Conservation (phyloP, 805 yeast genomes). For the Cephaloascus albidus region DNA sequence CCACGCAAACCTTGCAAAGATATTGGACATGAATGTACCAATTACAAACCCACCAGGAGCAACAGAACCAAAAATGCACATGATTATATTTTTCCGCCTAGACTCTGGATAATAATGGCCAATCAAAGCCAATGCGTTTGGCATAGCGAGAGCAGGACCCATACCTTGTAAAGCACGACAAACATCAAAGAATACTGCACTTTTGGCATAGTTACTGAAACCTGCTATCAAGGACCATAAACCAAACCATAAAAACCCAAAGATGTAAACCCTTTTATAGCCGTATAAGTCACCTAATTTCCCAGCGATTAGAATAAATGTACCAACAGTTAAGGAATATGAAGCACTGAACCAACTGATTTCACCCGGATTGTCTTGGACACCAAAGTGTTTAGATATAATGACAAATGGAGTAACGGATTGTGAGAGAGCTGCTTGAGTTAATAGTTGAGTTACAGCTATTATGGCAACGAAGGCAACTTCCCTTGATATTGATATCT, state of each 20-base stretch:
- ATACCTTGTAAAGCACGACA: constrained; percentile 59
- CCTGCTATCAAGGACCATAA: constrained; percentile 16
- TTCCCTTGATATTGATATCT: neutral
- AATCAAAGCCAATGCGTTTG: constrained; percentile 51
- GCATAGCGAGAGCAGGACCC: constrained; percentile 51
- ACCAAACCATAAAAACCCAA: constrained; percentile 15
- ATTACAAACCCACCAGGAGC: constrained; percentile 56
- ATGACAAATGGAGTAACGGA: constrained; percentile 14
- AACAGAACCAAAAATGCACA: constrained; percentile 48
- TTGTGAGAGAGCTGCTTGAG: constrained; percentile 26
- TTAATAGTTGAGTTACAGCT: constrained; percentile 21
- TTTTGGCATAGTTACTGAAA: constrained; percentile 14
- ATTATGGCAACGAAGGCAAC: constrained; percentile 11
- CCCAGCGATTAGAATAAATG: constrained; percentile 23
- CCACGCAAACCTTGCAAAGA: constrained; percentile 33
- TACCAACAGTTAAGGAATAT: constrained; percentile 24
- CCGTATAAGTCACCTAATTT: constrained; percentile 26
- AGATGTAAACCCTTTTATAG: constrained; percentile 8
- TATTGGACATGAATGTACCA: constrained; percentile 43
- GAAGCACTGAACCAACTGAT: constrained; percentile 21
- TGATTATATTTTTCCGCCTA: constrained; percentile 39
- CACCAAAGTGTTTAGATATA: constrained; percentile 17
- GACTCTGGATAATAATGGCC: constrained; percentile 34
- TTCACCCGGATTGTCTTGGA: constrained; percentile 16
- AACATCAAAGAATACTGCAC: constrained; percentile 18